These are phyloP conservation scores for Aspergillus sp. DNA, from an alignment of 2,329 filamentous ascomycete species.

Conservation along the genomic window DNA sequence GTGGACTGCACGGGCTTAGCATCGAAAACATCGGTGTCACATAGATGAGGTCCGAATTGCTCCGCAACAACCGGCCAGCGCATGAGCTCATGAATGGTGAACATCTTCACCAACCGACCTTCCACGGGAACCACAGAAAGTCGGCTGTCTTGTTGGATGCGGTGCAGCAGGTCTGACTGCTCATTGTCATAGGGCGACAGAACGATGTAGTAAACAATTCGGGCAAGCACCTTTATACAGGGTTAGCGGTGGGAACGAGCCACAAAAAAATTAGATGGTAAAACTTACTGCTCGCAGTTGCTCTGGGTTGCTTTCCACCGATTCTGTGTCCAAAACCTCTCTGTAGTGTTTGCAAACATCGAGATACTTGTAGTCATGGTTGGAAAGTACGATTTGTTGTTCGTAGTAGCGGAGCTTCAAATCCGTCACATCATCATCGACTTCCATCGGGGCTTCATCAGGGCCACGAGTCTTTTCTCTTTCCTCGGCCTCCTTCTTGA, in stretches of 20 bases:
- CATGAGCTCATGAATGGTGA: slow-evolving; percentile 96
- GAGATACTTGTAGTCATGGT: slow-evolving; percentile 96
- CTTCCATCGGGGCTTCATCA: slow-evolving; percentile 69
- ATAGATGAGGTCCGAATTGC: slow-evolving; percentile 83
- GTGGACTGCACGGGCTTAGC: slow-evolving; percentile 55
- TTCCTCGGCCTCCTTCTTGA: slow-evolving; percentile 77
- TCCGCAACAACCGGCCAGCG: slow-evolving; percentile 92
- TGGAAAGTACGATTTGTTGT: slow-evolving; percentile 91
- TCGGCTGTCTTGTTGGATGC: slow-evolving; percentile 79
- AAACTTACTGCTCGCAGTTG: slow-evolving; percentile 75
- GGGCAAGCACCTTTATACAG: slow-evolving; percentile 69
- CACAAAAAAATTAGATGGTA: background rate
- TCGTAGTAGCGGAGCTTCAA: slow-evolving; percentile 95
- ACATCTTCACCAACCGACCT: slow-evolving; percentile 82
- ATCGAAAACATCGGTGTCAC: slow-evolving; percentile 85
- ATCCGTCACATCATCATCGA: slow-evolving; percentile 87
- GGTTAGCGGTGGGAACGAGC: slow-evolving; percentile 1
- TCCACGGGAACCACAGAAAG: slow-evolving; percentile 74
- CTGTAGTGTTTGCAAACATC: slow-evolving; percentile 98
- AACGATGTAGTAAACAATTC: slow-evolving; percentile 96
- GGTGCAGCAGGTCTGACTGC: slow-evolving; percentile 93
- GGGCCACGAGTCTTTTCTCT: slow-evolving; percentile 69
- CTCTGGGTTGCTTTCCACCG: slow-evolving; percentile 81
- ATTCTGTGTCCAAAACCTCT: slow-evolving; percentile 92
- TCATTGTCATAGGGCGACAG: slow-evolving; percentile 97